Conservation (phyloP, 108 stramenopile genomes). For the Pinguiococcus pyrenoidosus region DNA sequence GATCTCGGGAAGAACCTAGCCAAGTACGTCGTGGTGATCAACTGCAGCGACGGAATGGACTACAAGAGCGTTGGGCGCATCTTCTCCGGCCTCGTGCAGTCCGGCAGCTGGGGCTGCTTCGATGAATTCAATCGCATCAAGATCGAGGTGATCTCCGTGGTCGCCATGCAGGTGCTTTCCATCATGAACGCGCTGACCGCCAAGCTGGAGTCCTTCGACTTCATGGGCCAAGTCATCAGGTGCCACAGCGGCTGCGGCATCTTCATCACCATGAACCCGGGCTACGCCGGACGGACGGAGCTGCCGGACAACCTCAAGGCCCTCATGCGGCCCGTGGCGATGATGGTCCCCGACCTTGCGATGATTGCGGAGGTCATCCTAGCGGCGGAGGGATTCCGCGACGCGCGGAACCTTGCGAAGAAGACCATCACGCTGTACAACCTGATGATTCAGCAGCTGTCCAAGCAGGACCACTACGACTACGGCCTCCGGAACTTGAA, state of each 20-base stretch:
- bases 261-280: conserved; percentile 62
- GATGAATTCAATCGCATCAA: conserved; percentile 60
- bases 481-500: conserved; percentile 52
- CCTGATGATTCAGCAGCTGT: conserved; percentile 56
- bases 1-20: conserved; percentile 52
- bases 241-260: conserved; percentile 47
- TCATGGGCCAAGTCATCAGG: conserved; percentile 44
- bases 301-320: conserved; percentile 55
- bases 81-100: conserved; percentile 51
- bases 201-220: conserved; percentile 27
- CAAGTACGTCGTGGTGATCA: conserved; percentile 54
- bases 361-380: conserved; percentile 62
- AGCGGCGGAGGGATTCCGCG: conserved; percentile 49
- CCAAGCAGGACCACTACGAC: conserved; percentile 60
- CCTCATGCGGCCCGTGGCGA: conserved; percentile 51
- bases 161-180: conserved; percentile 51
- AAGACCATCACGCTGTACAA: conserved; percentile 52
- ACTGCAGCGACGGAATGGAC: conserved; percentile 53
- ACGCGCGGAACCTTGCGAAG: conserved; percentile 45
- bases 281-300: conserved; percentile 53
- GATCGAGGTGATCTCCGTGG: conserved; percentile 56
- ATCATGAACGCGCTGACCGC: conserved; percentile 42
- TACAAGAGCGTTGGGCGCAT: conserved; percentile 53
- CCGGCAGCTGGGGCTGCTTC: conserved; percentile 52
- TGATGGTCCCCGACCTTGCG: conserved; percentile 56